These are phyloP conservation scores for Lodderomyces elongisporus DNA, from an alignment of 1,139 yeast genomes.

Conservation along the genomic window DNA sequence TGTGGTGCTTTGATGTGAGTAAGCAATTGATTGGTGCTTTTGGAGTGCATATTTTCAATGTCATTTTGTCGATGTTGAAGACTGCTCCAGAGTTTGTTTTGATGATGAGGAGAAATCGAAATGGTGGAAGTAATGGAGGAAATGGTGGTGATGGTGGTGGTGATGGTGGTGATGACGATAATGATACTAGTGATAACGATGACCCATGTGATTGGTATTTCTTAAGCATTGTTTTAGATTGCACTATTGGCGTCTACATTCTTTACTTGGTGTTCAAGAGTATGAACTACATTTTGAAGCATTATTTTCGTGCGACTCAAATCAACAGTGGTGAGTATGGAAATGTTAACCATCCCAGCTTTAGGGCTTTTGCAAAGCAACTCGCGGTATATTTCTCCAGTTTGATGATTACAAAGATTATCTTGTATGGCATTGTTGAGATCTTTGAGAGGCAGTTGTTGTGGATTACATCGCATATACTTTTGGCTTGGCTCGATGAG, in stretches of 20 bases:
- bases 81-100: slow-evolving; percentile 11
- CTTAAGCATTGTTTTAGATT: slow-evolving; percentile 78
- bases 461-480: slow-evolving; percentile 43
- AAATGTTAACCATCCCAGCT: slow-evolving; percentile 54
- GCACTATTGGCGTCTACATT: slow-evolving; percentile 91
- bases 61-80: slow-evolving; percentile 63
- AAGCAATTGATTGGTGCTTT: slow-evolving; percentile 86
- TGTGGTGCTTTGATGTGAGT: slow-evolving; percentile 86
- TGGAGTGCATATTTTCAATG: slow-evolving; percentile 76
- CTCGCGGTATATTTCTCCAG: slow-evolving; percentile 60
- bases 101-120: slow-evolving; percentile 17
- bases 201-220: slow-evolving; percentile 92
- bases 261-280: slow-evolving; percentile 51
- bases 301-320: slow-evolving; percentile 35
- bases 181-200: slow-evolving; percentile 18
- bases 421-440: slow-evolving; percentile 37
- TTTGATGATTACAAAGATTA: slow-evolving; percentile 59
- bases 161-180: slow-evolving; percentile 10
- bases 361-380: slow-evolving; percentile 68
- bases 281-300: slow-evolving; percentile 39
- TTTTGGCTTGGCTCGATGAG: slow-evolving; percentile 71
- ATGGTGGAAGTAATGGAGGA: slow-evolving; percentile 21
- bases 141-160: neutral
- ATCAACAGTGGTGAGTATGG: slow-evolving; percentile 87
- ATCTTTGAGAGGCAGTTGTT: slow-evolving; percentile 36